Conservation (phyloP, 179 eudicot genomes). For the Actinidia chinensis region DNA sequence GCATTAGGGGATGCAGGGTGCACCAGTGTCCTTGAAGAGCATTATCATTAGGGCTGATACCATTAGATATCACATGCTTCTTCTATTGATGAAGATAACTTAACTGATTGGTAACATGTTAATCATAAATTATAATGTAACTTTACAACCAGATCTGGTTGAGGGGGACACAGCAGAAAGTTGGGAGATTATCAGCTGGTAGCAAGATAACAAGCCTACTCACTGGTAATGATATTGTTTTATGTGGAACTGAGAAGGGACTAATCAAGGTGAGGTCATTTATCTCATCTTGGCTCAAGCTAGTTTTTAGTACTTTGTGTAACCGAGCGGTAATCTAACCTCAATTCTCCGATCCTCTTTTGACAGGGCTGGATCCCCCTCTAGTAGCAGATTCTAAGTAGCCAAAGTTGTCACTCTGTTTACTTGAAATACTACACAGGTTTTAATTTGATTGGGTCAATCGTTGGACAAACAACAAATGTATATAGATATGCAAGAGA, state of each 20-base stretch:
- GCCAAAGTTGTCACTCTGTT: not conserved
- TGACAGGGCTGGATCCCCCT: conserved; percentile 66
- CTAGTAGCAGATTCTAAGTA: conserved; percentile 22
- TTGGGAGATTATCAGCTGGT: conserved; percentile 67
- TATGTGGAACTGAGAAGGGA: conserved; percentile 60
- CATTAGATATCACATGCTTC: not conserved
- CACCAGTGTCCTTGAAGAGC: not conserved
- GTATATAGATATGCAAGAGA: not conserved
- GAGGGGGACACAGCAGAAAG: conserved; percentile 56
- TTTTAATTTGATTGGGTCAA: not conserved
- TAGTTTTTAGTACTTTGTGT: not conserved
- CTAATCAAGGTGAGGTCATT: conserved; percentile 41
- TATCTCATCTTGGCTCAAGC: not conserved
- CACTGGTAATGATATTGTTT: conserved; percentile 49
- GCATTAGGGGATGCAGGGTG: not conserved
- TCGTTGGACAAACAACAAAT: not conserved
- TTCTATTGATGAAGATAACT: not conserved
- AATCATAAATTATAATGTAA: not conserved
- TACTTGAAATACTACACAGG: not conserved
- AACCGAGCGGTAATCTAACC: not conserved
- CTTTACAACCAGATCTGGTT: conserved; percentile 46
- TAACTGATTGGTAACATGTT: not conserved
- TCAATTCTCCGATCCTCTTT: not conserved
- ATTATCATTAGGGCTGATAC: not conserved
- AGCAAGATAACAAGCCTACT: conserved; percentile 61